Percentiles rank a stretch among this genome's conserved stretches.
Conservation (phyloP, 495 filamentous ascomycete genomes). For the Schizothecium vesticola region DNA sequence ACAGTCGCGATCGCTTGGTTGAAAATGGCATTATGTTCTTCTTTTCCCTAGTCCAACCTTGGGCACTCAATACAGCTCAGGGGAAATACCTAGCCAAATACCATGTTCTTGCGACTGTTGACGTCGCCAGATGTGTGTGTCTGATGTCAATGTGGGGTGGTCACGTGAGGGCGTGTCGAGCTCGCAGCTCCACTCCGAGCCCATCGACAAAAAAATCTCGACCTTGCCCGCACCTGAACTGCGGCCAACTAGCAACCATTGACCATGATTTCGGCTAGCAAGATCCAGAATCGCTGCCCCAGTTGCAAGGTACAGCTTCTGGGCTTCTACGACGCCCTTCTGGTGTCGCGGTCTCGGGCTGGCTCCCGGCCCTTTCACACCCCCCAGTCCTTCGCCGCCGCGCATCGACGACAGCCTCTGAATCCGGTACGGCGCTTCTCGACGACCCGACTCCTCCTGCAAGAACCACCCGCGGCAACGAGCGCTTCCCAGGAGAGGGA, state of each 20-base stretch:
- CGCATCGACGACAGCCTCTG: constrained; percentile 7
- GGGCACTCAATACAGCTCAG: background rate
- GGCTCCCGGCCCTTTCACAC: constrained; percentile 16
- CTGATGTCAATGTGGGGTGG: background rate
- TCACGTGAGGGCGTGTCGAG: constrained; percentile 6
- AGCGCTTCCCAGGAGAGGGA: background rate
- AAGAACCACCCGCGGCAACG: constrained; percentile 13
- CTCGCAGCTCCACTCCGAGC: background rate
- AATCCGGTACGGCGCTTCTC: constrained; percentile 35
- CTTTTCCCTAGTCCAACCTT: background rate
- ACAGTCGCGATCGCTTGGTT: background rate
- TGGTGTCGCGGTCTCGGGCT: constrained; percentile 17
- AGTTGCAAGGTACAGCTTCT: constrained; percentile 46
- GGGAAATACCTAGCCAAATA: background rate
- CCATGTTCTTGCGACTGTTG: background rate
- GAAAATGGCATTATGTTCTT: background rate
- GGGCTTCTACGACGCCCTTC: constrained; percentile 40
- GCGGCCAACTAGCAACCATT: background rate
- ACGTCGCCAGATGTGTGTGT: background rate
- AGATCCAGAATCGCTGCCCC: constrained; percentile 41
- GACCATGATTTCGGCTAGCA: constrained; percentile 45
- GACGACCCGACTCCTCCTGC: constrained; percentile 25
- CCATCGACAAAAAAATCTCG: constrained; percentile 3
- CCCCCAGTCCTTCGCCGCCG: constrained; percentile 9
- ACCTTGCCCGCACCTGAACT: background rate